phyloP scores from a whole-genome alignment of 2,329 filamentous ascomycete genomes.

The Nemania sp. region DNA sequence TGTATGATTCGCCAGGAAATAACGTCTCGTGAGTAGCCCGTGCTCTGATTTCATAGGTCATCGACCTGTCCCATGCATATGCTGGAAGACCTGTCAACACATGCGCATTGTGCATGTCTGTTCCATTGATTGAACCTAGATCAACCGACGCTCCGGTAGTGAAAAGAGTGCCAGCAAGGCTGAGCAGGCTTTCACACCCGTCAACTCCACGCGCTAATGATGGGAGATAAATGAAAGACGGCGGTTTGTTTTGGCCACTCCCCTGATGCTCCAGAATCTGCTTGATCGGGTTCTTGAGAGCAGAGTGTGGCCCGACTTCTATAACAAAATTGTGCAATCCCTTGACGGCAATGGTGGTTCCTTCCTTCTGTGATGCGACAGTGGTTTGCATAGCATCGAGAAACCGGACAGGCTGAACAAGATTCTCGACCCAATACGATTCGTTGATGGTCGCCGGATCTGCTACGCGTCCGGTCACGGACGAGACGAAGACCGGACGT shows the following conservation, averaged over 20 bases:
- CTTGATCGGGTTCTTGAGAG: slow-evolving; percentile 33
- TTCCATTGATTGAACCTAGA: slow-evolving; percentile 16
- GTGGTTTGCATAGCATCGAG: slow-evolving; percentile 16
- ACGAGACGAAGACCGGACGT: slow-evolving; percentile 29
- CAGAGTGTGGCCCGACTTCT: slow-evolving; percentile 38
- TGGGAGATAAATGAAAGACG: slow-evolving; percentile 24
- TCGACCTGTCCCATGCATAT: slow-evolving; percentile 27
- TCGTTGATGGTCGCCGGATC: slow-evolving; percentile 22
- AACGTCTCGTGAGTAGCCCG: slow-evolving; percentile 17
- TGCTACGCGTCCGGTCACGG: slow-evolving; percentile 26
- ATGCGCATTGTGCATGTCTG: slow-evolving; percentile 13
- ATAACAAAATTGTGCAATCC: slow-evolving; percentile 19
- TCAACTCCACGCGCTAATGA: slow-evolving; percentile 13
- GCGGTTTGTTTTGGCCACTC: slow-evolving; percentile 9
- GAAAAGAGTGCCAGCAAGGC: slow-evolving; percentile 18
- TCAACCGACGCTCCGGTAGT: slow-evolving; percentile 10
- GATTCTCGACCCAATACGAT: slow-evolving; percentile 41
- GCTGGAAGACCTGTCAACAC: slow-evolving; percentile 24
- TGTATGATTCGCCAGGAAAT: slow-evolving; percentile 13
- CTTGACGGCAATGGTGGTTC: not conserved
- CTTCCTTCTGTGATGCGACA: not conserved
- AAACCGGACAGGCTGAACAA: slow-evolving; percentile 40
- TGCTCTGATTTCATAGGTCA: slow-evolving; percentile 9
- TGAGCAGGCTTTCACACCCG: slow-evolving; percentile 7
- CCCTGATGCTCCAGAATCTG: slow-evolving; percentile 22